A percentile compares a stretch with the other conserved stretches of the same genome.
phyloP scores from a whole-genome alignment of 2,329 filamentous ascomycete genomes.

The Lithohypha guttulata region DNA sequence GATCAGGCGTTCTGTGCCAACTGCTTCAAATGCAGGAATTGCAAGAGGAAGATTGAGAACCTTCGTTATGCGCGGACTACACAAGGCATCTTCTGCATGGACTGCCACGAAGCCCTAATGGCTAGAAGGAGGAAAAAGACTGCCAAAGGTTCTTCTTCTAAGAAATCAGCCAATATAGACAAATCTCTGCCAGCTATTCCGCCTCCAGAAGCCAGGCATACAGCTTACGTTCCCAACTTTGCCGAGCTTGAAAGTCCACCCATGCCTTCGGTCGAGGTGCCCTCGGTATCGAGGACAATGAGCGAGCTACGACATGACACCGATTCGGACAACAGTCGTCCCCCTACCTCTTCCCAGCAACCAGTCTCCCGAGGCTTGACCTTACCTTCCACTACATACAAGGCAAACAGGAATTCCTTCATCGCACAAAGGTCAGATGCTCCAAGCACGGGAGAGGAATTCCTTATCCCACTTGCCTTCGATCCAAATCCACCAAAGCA shows the following conservation, averaged over 20 bases:
- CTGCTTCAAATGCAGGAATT: constrained; percentile 95
- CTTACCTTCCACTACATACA: constrained; percentile 65
- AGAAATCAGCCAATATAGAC: constrained; percentile 55
- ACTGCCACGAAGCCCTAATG: constrained; percentile 94
- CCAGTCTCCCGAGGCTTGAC: constrained; percentile 47
- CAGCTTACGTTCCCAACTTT: constrained; percentile 13
- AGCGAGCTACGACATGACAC: constrained; percentile 14
- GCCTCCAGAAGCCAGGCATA: constrained; percentile 40
- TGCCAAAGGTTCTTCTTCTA: constrained; percentile 24
- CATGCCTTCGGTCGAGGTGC: constrained; percentile 29
- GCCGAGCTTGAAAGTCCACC: constrained; percentile 30
- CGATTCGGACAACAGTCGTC: constrained; percentile 4
- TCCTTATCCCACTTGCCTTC: constrained; percentile 65
- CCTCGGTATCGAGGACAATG: constrained; percentile 18
- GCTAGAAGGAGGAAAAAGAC: constrained; percentile 69
- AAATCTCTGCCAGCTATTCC: constrained; percentile 89
- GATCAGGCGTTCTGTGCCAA: constrained; percentile 97
- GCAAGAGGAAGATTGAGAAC: constrained; percentile 98
- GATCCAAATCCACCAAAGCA: constrained; percentile 54
- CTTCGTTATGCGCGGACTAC: constrained; percentile 93
- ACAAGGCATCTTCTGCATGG: constrained; percentile 99
- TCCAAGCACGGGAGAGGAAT: constrained; percentile 54
- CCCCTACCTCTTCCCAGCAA: constrained; percentile 22
- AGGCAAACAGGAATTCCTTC: constrained; percentile 64
- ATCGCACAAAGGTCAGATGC: constrained; percentile 46